Evolutionary conservation across 2,329 filamentous ascomycete species (phyloP), one percentile per base, ranked within the genome.

Genomic region (Aspergillus versicolor): DNA sequence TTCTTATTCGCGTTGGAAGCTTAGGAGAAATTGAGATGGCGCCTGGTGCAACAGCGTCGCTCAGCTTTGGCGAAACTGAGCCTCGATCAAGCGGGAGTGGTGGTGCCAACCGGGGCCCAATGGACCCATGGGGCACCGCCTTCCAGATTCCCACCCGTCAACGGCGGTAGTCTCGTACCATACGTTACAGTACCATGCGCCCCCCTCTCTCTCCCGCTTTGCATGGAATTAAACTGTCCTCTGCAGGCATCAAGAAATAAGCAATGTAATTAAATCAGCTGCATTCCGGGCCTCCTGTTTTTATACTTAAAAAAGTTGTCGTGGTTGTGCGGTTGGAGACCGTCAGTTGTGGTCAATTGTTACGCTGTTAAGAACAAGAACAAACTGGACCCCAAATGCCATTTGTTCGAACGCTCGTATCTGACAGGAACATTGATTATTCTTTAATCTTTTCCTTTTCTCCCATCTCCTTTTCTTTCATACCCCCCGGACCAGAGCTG

Each of bases 391-490:
- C 24, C 44, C 44, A 30, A 43, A 49, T 54, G 52, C 43, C 47
- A 50, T 40, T 27, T 50, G 34, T 41, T 50, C 34, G 27, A 30
- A 30, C 27, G 34, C 47, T 50, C 34, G 47, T 50, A 50, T 40
- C 47, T 50, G 47, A 34, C 46, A 49, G 45, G 22, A 48, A 19
- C 17, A 49, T 49, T 49, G 46, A 15, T 32, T 30, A 30, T 30
- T 30, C 27, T 30, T 30, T 30, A 7, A 17, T 44, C 37, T 37
- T 22, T 13, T 44, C 43, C 32, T 43, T 42, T 50, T 42, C 56
- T 57, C 22, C 3, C 13, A 32, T 57, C 50, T 57, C 48, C 53
- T 44, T 56, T 55, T 53, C 61, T 60, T 56, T 46, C 52, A 21
- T 51, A 45, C 51, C 44, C 15, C 22, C 47, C 27, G 47, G 47